Evolutionary conservation across 345 rosid genomes (phyloP).

Genomic region (Eucalyptus pauciflora): DNA sequence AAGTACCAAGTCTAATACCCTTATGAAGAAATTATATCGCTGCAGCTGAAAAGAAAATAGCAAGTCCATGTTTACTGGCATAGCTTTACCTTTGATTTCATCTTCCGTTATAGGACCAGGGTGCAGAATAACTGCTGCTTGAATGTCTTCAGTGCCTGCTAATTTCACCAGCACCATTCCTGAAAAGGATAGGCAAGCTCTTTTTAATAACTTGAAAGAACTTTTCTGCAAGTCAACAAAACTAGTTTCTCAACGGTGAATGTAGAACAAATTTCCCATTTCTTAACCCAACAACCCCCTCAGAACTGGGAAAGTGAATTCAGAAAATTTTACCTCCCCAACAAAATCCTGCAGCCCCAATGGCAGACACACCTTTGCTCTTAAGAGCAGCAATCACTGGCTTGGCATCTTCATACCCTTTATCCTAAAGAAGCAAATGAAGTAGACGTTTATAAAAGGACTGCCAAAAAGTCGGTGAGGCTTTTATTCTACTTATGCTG

Average conservation of each 20-base stretch:
- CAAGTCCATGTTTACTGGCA: background rate
- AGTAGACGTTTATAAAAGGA: background rate
- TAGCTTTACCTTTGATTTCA: conserved; percentile 12
- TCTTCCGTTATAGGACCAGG: conserved; percentile 7
- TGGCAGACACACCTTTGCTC: conserved; percentile 10
- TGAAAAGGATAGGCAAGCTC: background rate
- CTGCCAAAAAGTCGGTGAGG: background rate
- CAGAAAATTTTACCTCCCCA: conserved; percentile 20
- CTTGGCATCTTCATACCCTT: conserved; percentile 22
- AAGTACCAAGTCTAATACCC: background rate
- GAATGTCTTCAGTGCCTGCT: conserved; percentile 1
- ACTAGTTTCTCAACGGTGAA: background rate
- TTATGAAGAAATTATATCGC: background rate
- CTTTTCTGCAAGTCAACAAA: background rate
- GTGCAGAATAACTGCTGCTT: conserved; percentile 20
- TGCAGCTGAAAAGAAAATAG: background rate
- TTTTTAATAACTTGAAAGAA: background rate
- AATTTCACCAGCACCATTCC: conserved; percentile 14
- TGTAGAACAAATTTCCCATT: background rate
- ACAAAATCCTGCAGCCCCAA: conserved; percentile 33
- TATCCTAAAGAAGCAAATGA: conserved; percentile 1
- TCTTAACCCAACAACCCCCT: background rate
- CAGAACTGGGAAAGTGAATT: background rate
- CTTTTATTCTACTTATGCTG: background rate
- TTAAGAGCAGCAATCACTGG: conserved; percentile 13